Base-by-base conservation (phyloP, 768 basidiomycete genomes). In the Naganishia onofrii region DNA sequence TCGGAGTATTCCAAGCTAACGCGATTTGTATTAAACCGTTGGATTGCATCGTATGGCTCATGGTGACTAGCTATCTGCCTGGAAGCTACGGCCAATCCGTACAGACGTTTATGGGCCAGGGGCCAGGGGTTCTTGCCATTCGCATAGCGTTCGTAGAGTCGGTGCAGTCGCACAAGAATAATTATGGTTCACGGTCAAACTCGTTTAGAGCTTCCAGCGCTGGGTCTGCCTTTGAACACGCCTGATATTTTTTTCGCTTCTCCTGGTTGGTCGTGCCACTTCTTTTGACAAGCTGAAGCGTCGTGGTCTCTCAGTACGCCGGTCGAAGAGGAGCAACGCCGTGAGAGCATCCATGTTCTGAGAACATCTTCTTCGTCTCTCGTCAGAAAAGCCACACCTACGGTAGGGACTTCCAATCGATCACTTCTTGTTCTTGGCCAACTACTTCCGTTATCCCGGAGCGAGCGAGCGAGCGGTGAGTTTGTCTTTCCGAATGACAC, bases 1-100 rank as follows among this genome's bases (percentile, higher is more conserved):
- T 51, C 48, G 48, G 48, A 51, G 48, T 51, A 51, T 51, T 51
- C 6, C 48, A 26, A 51, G 48, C 48, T 26, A 17, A 13, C 13
- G 48, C n/a, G 48, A 51, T 51, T 51, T 51, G 48, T 51, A 51
- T 51, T 51, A 51, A 51, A 51, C 48, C 48, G 48, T 26, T 51
- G 21, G n/a, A 42, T 51, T 4, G 48, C n/a, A 51, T 26, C 48
- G 48, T 51, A 26, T 51, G 48, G n/a, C 6, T 51, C 7, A n/a
- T 51, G 48, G 48, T 51, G 5, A 42, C 7, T 51, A 51, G 48
- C 42, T 42, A 42, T 42, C 42, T 8, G 15, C 42, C 48, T n/a
- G 12, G 15, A 17, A 51, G 23, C 48, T 51, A 26, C 23, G 23
- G 48, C 48, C 48, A 26, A 51, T 26, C n/a, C 48, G 15, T 42